Evolutionary conservation across 495 filamentous ascomycete species (phyloP).

Genomic region (Corynascus novoguineensis): DNA sequence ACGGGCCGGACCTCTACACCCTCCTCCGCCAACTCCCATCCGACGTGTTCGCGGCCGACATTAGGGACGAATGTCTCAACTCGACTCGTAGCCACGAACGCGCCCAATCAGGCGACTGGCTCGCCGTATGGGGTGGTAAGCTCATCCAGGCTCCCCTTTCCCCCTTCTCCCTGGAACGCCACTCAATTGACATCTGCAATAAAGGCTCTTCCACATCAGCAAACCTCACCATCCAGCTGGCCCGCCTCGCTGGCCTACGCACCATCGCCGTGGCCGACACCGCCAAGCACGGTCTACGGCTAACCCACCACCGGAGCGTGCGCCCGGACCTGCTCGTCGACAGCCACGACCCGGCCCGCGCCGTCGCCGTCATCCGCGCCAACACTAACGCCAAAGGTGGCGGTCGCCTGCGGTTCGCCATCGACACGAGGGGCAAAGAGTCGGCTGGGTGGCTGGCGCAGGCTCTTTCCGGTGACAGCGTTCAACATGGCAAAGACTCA

Average conservation of each 20-base stretch:
- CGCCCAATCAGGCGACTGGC: constrained; percentile 53
- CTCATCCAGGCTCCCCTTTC: neutral
- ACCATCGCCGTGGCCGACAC: constrained; percentile 56
- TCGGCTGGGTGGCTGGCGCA: constrained; percentile 48
- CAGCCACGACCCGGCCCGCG: constrained; percentile 52
- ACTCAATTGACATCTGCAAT: neutral
- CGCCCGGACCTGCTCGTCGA: constrained; percentile 55
- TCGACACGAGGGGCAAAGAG: constrained; percentile 58
- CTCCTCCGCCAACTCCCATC: constrained; percentile 37
- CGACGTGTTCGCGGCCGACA: constrained; percentile 46
- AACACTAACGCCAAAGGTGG: constrained; percentile 36
- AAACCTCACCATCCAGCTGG: constrained; percentile 54
- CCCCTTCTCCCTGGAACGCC: neutral
- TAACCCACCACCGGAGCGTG: constrained; percentile 40
- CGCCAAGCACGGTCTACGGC: constrained; percentile 54
- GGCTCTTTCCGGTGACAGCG: constrained; percentile 28
- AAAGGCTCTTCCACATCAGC: constrained; percentile 58
- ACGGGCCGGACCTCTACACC: constrained; percentile 50
- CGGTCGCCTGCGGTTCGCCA: constrained; percentile 51
- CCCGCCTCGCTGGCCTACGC: constrained; percentile 52
- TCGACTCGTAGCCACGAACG: constrained; percentile 39
- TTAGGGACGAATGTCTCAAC: constrained; percentile 50
- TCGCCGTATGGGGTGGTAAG: constrained; percentile 65
- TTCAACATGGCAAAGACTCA: neutral
- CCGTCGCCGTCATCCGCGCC: constrained; percentile 54